Percentiles rank a stretch among this genome's conserved stretches.
phyloP scores from a whole-genome alignment of 208 protist genomes.

The Acanthamoeba royreba region DNA sequence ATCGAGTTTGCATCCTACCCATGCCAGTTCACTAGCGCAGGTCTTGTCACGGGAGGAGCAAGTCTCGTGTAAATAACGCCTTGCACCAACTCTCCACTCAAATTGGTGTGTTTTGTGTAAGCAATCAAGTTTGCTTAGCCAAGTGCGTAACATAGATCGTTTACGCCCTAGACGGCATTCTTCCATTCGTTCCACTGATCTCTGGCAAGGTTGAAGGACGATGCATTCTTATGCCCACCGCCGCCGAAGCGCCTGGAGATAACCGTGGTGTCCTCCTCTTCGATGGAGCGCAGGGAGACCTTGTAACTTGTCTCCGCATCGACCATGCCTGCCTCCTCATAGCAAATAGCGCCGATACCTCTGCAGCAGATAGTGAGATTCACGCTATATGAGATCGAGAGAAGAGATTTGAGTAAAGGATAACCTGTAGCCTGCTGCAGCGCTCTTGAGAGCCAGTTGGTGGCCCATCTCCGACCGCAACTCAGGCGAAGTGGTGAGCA shows the following conservation, averaged over 20 bases:
- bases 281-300: not conserved
- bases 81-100: no score
- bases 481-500: not conserved
- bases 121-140: not conserved
- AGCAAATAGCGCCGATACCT: not conserved
- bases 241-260: not conserved
- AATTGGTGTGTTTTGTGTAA: no score
- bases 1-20: not conserved
- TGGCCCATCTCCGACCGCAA: not conserved
- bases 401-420: not conserved
- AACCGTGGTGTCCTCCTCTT: not conserved
- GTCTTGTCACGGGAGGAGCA: not conserved
- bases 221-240: not conserved
- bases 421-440: not conserved
- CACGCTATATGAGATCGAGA: no score
- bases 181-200: not conserved
- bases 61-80: no score
- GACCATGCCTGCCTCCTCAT: not conserved
- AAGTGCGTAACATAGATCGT: not conserved
- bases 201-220: not conserved
- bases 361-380: not conserved
- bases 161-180: not conserved
- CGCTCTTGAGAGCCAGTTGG: not conserved
- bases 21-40: not conserved
- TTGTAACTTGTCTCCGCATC: not conserved